Conservation (phyloP, 495 filamentous ascomycete species). For the Aspergillus conjunctus region DNA sequence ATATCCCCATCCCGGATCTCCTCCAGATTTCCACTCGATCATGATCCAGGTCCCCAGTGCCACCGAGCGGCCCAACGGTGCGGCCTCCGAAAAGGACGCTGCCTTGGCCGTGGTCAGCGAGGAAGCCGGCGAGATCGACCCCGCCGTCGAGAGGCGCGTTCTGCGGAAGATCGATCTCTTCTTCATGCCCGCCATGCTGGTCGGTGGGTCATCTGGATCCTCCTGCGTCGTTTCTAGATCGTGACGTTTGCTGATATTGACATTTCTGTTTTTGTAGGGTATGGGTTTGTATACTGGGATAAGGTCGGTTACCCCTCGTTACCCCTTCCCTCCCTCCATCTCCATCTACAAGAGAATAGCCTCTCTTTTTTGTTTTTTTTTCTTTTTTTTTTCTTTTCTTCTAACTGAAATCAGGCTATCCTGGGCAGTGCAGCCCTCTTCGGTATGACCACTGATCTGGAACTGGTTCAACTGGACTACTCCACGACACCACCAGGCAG, state of each 20-base stretch:
- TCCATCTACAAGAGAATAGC: too few relatives aligned
- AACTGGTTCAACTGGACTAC: constrained; percentile 53
- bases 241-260: background rate
- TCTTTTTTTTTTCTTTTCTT: too few relatives aligned
- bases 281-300: constrained; percentile 78
- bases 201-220: constrained; percentile 44
- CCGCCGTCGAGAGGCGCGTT: constrained; percentile 53
- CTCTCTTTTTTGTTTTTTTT: too few relatives aligned
- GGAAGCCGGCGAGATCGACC: constrained; percentile 54
- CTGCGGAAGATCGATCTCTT: constrained; percentile 71
- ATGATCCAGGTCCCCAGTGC: constrained; percentile 31
- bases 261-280: constrained; percentile 47
- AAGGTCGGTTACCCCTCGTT: constrained; percentile 51
- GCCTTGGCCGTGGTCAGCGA: constrained; percentile 50
- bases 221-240: background rate
- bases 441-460: constrained; percentile 72
- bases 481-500: constrained; percentile 56
- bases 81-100: constrained; percentile 43
- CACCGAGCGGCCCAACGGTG: constrained; percentile 5
- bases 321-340: too few relatives aligned
- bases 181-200: constrained; percentile 70
- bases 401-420: constrained; percentile 55
- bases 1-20: background rate
- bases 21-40: background rate
- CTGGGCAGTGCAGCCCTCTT: constrained; percentile 71